Evolutionary conservation across 805 yeast species (phyloP).

Genomic region (Wickerhamiella brachini): DNA sequence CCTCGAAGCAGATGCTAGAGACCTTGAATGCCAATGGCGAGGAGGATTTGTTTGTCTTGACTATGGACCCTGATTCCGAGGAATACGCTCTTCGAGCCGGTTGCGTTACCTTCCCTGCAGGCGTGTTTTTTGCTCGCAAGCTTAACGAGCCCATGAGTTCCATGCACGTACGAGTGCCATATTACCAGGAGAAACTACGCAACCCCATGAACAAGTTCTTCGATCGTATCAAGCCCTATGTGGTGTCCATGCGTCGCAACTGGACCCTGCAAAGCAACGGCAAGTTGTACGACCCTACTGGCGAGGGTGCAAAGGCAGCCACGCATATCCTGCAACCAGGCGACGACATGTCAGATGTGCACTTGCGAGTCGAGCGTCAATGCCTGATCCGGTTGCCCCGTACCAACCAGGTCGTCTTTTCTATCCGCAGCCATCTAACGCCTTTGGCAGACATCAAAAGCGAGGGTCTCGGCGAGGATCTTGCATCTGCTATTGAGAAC

Average conservation of each 20-base stretch:
- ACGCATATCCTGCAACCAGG: conserved; percentile 23
- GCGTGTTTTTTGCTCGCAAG: conserved; percentile 50
- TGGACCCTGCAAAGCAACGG: conserved; percentile 30
- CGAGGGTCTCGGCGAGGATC: conserved; percentile 34
- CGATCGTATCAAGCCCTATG: conserved; percentile 19
- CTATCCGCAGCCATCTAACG: conserved; percentile 42
- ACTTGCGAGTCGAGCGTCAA: conserved; percentile 48
- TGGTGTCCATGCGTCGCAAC: background rate
- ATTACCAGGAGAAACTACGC: conserved; percentile 41
- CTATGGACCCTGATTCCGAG: conserved; percentile 8
- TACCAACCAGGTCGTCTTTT: conserved; percentile 33
- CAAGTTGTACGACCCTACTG: conserved; percentile 8
- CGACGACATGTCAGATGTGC: conserved; percentile 30
- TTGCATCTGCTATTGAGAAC: conserved; percentile 50
- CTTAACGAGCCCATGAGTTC: conserved; percentile 40
- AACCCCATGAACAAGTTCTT: conserved; percentile 57
- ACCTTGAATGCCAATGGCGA: conserved; percentile 30
- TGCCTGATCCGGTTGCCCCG: conserved; percentile 37
- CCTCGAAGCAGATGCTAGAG: conserved; percentile 9
- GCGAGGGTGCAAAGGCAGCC: conserved; percentile 16
- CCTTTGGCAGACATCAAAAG: conserved; percentile 35
- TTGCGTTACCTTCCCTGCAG: conserved; percentile 54
- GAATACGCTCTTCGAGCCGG: conserved; percentile 42
- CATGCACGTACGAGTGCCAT: conserved; percentile 65
- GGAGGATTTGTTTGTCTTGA: conserved; percentile 45